These are phyloP conservation scores for Cyclotella sp. DNA, from an alignment of 108 stramenopile species.

Conservation along the genomic window DNA sequence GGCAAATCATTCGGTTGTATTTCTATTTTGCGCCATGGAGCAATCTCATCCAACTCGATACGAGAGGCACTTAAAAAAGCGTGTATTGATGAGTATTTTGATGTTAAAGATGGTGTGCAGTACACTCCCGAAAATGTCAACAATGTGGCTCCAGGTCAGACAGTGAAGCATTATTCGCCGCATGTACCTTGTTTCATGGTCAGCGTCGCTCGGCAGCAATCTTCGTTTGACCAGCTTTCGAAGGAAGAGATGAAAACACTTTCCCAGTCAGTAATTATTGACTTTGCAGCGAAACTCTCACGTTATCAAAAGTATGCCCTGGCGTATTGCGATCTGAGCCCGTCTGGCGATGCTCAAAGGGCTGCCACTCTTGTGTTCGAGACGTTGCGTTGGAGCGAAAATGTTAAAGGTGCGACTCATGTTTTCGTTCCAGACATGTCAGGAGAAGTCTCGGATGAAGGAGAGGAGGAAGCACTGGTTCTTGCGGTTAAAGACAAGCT, in stretches of 20 bases:
- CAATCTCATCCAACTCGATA: slow-evolving; percentile 67
- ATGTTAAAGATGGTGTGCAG: slow-evolving; percentile 40
- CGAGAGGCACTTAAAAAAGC: slow-evolving; percentile 50
- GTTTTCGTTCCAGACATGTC: slow-evolving; percentile 75
- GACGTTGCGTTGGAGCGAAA: slow-evolving; percentile 90
- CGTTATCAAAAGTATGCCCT: slow-evolving; percentile 59
- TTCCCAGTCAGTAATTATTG: slow-evolving; percentile 77
- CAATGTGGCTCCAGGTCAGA: slow-evolving; percentile 93
- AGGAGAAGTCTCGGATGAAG: slow-evolving; percentile 9
- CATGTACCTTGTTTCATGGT: slow-evolving; percentile 86
- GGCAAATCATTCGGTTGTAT: slow-evolving; percentile 40
- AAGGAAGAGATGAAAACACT: slow-evolving; percentile 49
- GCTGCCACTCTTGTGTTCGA: slow-evolving; percentile 85
- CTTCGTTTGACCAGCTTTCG: slow-evolving; percentile 1
- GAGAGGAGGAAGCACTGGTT: slow-evolving; percentile 60
- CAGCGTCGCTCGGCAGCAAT: slow-evolving; percentile 29
- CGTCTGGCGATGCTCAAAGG: slow-evolving; percentile 57
- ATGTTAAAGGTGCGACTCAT: slow-evolving; percentile 56
- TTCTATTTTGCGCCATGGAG: slow-evolving; percentile 79
- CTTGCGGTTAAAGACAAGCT: slow-evolving; percentile 84
- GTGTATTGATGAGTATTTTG: slow-evolving; percentile 44
- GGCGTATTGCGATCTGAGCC: slow-evolving; percentile 83
- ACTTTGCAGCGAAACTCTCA: slow-evolving; percentile 75
- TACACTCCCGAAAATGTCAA: slow-evolving; percentile 65
- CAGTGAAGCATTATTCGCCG: slow-evolving; percentile 96